Base-by-base conservation (phyloP, 2,329 filamentous ascomycete species). In the Aureobasidium musti region DNA sequence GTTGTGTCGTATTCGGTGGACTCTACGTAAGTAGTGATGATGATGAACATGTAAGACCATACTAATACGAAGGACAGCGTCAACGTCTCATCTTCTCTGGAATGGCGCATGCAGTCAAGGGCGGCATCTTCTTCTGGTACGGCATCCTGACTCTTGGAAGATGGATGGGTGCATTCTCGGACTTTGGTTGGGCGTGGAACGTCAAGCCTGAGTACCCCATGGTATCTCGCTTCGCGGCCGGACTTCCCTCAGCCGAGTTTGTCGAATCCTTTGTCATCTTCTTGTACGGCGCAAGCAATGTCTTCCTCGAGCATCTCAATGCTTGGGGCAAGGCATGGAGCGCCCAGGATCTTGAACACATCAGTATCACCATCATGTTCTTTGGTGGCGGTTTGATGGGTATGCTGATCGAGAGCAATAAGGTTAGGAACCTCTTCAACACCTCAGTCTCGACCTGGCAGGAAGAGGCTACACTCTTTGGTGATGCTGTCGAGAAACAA, bases 111-210 rank as follows among this genome's bases (percentile, higher is more conserved):
- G 95, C 91, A 80, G 87, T 97, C 76, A 97, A 97, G 76, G 92
- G 92, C 53, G 90, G 91, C 2, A 89, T 97, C 60, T 97, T 97
- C 81, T 91, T 97, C 79, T 93, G 91, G 88, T 90, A 95, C 69
- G 92, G 93, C 8, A 79, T 96, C 30, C 79, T 97, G 68, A 96
- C 91, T 0, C 82, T 97, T 3, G 91, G 91, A 30, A 88, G 93
- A 67, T 96, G 91, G 89, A 86, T 91, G 72, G 93, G 93, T 33
- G 89, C 89, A 76, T 97, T 95, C 76, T 89, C 90, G 67, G 90
- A 96, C 68, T 83, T 93, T 66, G 93, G 92, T 70, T 97, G 93
- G 93, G 91, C 92, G 0, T 97, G 92, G 93, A 97, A 97, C 73
- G 78, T 92, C 69, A 89, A 90, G 69, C 91, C 91, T 8, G 74